A percentile compares a stretch with the other conserved stretches of the same genome.
These are phyloP conservation scores for Scedosporium minutisporum DNA, from an alignment of 2,329 filamentous ascomycete species.

Conservation along the genomic window DNA sequence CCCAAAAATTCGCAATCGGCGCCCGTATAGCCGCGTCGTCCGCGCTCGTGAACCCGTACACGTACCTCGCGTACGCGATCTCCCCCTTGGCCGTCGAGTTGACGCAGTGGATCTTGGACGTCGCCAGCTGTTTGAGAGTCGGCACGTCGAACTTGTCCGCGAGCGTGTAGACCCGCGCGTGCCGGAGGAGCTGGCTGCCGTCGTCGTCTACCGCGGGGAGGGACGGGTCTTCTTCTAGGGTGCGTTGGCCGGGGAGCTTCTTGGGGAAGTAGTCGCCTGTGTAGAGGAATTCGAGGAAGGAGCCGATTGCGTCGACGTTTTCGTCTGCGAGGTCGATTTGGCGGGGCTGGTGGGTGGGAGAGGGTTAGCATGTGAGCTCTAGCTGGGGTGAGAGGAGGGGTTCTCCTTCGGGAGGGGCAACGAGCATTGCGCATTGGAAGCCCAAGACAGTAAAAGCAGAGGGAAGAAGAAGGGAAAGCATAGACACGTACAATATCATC, in stretches of 20 bases:
- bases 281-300: slow-evolving; percentile 31
- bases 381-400: not conserved
- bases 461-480: not conserved
- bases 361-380: not conserved
- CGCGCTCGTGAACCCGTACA: slow-evolving; percentile 65
- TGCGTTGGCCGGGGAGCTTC: slow-evolving; percentile 50
- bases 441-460: not conserved
- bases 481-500: slow-evolving; percentile 45
- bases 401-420: too few relatives aligned
- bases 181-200: slow-evolving; percentile 77
- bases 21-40: slow-evolving; percentile 67
- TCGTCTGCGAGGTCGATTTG: slow-evolving; percentile 52
- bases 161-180: slow-evolving; percentile 82
- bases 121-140: slow-evolving; percentile 64
- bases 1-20: slow-evolving; percentile 87
- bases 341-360: slow-evolving; percentile 34
- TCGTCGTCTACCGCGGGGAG: slow-evolving; percentile 60
- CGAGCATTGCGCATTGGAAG: too few relatives aligned
- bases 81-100: slow-evolving; percentile 81
- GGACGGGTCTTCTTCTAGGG: slow-evolving; percentile 59
- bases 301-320: slow-evolving; percentile 24
- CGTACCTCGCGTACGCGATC: slow-evolving; percentile 83
- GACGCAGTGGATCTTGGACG: slow-evolving; percentile 86
- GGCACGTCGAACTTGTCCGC: slow-evolving; percentile 66
- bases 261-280: slow-evolving; percentile 59